Conservation (phyloP, 2,329 filamentous ascomycete genomes). For the Fonsecaea nubica region DNA sequence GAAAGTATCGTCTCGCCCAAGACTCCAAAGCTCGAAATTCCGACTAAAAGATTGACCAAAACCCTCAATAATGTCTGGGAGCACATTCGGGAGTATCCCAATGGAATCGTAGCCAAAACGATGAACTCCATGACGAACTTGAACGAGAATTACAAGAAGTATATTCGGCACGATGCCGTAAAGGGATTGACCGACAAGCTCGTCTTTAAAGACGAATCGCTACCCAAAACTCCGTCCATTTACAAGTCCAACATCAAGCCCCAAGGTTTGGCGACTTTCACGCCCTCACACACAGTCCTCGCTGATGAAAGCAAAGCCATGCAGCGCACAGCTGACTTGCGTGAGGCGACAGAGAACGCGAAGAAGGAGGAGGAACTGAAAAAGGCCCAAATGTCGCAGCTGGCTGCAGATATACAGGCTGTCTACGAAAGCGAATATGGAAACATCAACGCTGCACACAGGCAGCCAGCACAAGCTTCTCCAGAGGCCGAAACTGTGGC, state of each 20-base stretch:
- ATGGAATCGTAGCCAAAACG: constrained; percentile 39
- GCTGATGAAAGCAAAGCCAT: constrained; percentile 15
- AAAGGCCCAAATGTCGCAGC: constrained; percentile 27
- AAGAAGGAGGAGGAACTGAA: constrained; percentile 20
- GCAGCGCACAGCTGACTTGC: constrained; percentile 18
- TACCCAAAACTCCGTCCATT: constrained; percentile 33
- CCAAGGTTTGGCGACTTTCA: constrained; percentile 12
- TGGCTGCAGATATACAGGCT: constrained; percentile 36
- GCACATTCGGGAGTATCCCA: constrained; percentile 37
- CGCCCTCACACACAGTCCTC: constrained; percentile 22
- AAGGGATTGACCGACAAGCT: constrained; percentile 33
- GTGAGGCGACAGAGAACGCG: constrained; percentile 21
- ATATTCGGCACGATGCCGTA: constrained; percentile 22
- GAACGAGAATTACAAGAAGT: constrained; percentile 33
- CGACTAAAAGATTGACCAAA: constrained; percentile 24
- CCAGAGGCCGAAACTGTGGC: background rate
- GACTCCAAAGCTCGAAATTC: constrained; percentile 6
- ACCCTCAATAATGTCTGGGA: constrained; percentile 33
- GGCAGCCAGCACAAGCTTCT: constrained; percentile 13
- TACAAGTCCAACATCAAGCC: constrained; percentile 21
- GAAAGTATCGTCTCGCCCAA: background rate
- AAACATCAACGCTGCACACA: constrained; percentile 31
- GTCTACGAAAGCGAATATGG: constrained; percentile 41
- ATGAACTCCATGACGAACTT: constrained; percentile 33
- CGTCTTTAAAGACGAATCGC: constrained; percentile 29